A percentile compares a stretch with the other conserved stretches of the same genome.
phyloP scores from a whole-genome alignment of 768 basidiomycete genomes.

The Termitomyces titanicus region DNA sequence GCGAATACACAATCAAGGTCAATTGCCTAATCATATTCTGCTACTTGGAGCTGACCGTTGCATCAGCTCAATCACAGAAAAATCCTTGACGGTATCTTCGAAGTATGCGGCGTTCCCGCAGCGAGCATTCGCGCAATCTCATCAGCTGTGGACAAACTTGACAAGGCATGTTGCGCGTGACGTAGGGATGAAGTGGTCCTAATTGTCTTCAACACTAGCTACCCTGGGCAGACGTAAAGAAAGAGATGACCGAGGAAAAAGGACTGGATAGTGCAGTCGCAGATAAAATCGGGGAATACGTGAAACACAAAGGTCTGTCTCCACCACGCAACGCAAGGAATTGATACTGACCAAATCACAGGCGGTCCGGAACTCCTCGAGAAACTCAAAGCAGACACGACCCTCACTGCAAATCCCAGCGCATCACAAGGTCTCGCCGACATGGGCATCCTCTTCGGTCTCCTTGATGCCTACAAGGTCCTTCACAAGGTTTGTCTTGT shows the following conservation, averaged over 20 bases:
- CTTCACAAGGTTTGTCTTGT: conserved; percentile 57
- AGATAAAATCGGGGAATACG: conserved; percentile 95
- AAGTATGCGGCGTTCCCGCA: conserved; percentile 88
- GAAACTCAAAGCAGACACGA: conserved; percentile 58
- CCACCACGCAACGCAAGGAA: neutral
- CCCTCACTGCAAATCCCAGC: conserved; percentile 62
- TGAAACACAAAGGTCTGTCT: conserved; percentile 80
- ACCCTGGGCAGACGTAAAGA: conserved; percentile 88
- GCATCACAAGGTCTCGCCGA: conserved; percentile 84
- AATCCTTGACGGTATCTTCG: conserved; percentile 95
- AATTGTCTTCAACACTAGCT: conserved; percentile 37
- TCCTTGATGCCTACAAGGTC: conserved; percentile 78
- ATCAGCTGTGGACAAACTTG: conserved; percentile 96
- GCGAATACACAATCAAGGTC: conserved; percentile 93
- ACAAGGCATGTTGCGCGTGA: conserved; percentile 61
- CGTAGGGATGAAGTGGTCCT: neutral
- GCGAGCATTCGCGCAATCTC: conserved; percentile 92
- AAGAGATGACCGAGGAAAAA: conserved; percentile 97
- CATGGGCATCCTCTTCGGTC: conserved; percentile 81
- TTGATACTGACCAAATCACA: conserved; percentile 23
- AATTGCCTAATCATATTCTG: neutral
- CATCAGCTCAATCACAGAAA: conserved; percentile 90
- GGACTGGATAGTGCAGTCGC: conserved; percentile 77
- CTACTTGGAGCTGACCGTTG: neutral
- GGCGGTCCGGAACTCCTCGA: conserved; percentile 79